These are phyloP conservation scores for Solanum peruvianum DNA, from an alignment of 257 asterid genomes.

Conservation along the genomic window DNA sequence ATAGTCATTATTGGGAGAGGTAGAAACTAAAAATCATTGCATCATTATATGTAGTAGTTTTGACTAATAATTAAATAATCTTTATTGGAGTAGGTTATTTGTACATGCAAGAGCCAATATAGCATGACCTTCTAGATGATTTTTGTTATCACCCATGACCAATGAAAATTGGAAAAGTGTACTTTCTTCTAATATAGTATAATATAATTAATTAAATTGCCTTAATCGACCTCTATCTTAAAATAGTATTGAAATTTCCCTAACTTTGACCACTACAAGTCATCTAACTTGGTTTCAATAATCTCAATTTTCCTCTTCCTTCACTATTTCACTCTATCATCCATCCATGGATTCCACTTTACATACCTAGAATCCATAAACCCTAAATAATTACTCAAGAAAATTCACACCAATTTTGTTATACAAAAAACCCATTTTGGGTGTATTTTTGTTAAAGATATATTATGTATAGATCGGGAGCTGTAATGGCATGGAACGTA, in stretches of 20 bases:
- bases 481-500: conserved; percentile 96
- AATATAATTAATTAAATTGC: background rate
- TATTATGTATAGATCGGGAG: conserved; percentile 93
- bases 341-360: background rate
- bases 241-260: background rate
- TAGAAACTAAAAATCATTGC: conserved; percentile 19
- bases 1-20: background rate
- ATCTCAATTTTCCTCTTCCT: background rate
- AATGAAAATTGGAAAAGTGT: background rate
- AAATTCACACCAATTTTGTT: background rate
- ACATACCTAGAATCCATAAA: background rate
- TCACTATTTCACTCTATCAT: background rate
- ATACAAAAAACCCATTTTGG: background rate
- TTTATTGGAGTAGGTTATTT: background rate
- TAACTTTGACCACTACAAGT: background rate
- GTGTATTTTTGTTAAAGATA: background rate
- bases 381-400: background rate
- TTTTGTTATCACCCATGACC: background rate
- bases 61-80: conserved; percentile 53
- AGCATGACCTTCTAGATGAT: background rate
- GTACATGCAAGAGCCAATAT: background rate
- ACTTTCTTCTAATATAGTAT: background rate
- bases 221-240: background rate
- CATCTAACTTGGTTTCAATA: background rate
- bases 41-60: conserved; percentile 21